Evolutionary conservation across 257 asterid genomes (phyloP).

Genomic region (Voacanga thouarsii): DNA sequence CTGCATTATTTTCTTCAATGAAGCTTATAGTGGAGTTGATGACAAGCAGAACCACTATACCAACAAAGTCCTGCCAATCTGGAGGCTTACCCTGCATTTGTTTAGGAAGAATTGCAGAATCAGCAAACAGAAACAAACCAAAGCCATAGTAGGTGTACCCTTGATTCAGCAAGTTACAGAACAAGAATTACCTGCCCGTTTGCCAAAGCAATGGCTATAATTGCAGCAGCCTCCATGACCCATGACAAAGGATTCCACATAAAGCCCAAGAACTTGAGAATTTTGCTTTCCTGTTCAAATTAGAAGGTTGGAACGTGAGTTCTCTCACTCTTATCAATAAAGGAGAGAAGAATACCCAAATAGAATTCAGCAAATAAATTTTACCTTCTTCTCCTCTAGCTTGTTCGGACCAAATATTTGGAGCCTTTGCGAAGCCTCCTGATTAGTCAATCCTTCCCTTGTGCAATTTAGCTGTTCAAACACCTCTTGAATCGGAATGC

Average conservation of each 20-base stretch:
- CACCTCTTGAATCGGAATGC: slow-evolving; percentile 74
- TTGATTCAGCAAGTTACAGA: not conserved
- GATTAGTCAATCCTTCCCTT: slow-evolving; percentile 53
- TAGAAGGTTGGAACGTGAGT: not conserved
- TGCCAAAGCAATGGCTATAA: slow-evolving; percentile 61
- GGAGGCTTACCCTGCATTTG: slow-evolving; percentile 40
- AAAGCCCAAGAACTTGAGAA: slow-evolving; percentile 66
- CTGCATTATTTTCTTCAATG: slow-evolving; percentile 70
- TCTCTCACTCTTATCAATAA: not conserved
- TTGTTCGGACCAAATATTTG: slow-evolving; percentile 74
- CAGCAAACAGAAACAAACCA: not conserved
- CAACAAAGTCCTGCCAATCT: slow-evolving; percentile 59
- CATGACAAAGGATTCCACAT: slow-evolving; percentile 85
- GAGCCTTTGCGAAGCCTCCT: slow-evolving; percentile 64
- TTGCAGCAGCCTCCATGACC: slow-evolving; percentile 83
- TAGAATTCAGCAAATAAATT: not conserved
- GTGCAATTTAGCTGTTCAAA: slow-evolving; percentile 62
- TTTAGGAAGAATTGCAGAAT: not conserved
- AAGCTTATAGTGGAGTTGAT: slow-evolving; percentile 71
- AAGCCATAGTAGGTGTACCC: too few species aligned
- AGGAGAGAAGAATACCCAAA: not conserved
- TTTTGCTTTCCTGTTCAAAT: slow-evolving; percentile 52
- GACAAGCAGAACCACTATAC: slow-evolving; percentile 46
- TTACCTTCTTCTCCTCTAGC: slow-evolving; percentile 80
- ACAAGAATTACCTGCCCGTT: slow-evolving; percentile 46